Base-by-base conservation (phyloP, 306 rosid genomes). In the Citrullus mucosospermus region DNA sequence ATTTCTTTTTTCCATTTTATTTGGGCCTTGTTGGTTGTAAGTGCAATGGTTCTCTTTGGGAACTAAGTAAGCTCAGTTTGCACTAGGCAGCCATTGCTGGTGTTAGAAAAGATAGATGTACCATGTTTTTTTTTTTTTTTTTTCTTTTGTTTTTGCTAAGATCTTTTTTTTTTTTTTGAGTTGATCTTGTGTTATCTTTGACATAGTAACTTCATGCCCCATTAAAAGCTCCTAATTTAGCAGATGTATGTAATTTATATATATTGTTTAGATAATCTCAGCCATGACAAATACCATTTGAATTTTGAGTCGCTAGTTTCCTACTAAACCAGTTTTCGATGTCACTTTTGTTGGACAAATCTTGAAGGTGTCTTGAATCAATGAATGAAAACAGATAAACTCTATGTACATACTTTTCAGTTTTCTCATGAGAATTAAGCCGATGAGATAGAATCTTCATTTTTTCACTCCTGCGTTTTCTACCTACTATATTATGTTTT, bases 101-200 rank as follows among this genome's bases (percentile, higher is more conserved):
- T 48, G 20, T 48, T 48, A 71, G 77, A 48, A 28, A 25, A 73
- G 62, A 51, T 73, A 73, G 61, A 17, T 73, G 78, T 73, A 73
- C 32, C 78, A 73, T 51, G 61, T 6, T 14, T 71, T 48, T 32
- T 73, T 51, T 10, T 5, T 32, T 73, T 51, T 10, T 5, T 68
- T 73, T 51, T 11, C 2, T 69, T 62, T 14, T 32, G 58, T 71
- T 48, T 72, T 16, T 72, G 25, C 13, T 50, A 73, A 50, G 77
- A 73, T 73, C 43, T 10, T 53, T 30, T 32, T 9, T 73, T 73
- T n/a, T n/a, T n/a, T n/a, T n/a, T 17, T 32, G 60, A 13, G 78
- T 73, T 73, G 54, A 68, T 68, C 75, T 73, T 73, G 78, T 74
- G 63, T 17, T 53, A 16, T 74, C 62, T 48, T 48, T 53, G 78